A percentile compares a stretch with the other conserved stretches of the same genome.
Evolutionary conservation across 1,284 basidiomycete genomes (phyloP).

Genomic region (Agroathelia rolfsii): DNA sequence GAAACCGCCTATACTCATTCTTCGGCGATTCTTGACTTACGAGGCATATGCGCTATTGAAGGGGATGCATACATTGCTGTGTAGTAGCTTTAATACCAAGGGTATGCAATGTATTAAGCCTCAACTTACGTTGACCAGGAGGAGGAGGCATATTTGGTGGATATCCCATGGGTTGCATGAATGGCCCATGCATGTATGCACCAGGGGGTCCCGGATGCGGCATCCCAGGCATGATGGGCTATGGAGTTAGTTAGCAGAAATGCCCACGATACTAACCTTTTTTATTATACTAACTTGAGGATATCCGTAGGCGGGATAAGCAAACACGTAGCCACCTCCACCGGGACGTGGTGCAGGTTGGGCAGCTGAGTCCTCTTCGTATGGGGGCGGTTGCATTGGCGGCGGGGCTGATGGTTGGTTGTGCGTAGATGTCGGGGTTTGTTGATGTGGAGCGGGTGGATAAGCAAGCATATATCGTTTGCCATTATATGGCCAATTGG

Average conservation of each 20-base stretch:
- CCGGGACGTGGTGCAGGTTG: no score
- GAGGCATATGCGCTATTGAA: constrained; percentile 75
- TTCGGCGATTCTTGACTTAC: no score
- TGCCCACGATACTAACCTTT: constrained; percentile 3
- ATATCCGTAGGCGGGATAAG: constrained; percentile 66
- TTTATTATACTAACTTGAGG: constrained; percentile 44
- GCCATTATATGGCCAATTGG: constrained; percentile 83
- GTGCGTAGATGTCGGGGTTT: constrained; percentile 54
- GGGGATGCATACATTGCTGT: constrained; percentile 72
- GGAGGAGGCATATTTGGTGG: constrained; percentile 64
- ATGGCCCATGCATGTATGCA: constrained; percentile 63
- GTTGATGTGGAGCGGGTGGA: constrained; percentile 46
- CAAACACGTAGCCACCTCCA: constrained; percentile 55
- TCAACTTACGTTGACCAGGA: constrained; percentile 40
- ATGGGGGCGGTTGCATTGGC: constrained; percentile 57
- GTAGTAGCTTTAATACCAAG: constrained; percentile 4
- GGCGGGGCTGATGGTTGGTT: constrained; percentile 57
- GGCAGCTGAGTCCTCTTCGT: constrained; percentile 61
- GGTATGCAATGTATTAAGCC: background rate
- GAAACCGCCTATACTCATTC: no score
- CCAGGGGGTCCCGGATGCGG: constrained; percentile 63
- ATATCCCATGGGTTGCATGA: constrained; percentile 77
- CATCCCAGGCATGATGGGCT: constrained; percentile 78
- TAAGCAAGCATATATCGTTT: constrained; percentile 78
- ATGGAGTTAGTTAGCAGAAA: constrained; percentile 9